These are phyloP conservation scores for Xylariales sp. DNA, from an alignment of 2,329 filamentous ascomycete genomes.

Conservation along the genomic window DNA sequence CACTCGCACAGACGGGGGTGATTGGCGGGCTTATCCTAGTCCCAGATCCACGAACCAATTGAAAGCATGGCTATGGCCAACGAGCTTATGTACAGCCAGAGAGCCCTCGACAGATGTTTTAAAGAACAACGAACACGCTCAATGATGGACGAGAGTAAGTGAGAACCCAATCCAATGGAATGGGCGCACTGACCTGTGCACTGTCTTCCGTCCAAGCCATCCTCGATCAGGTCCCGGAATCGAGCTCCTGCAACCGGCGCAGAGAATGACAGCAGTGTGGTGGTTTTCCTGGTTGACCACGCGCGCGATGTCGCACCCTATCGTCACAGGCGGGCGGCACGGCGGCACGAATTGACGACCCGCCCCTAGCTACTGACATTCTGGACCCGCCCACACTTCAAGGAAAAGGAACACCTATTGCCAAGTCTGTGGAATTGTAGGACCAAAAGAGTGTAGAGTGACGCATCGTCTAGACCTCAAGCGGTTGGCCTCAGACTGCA, in stretches of 20 bases:
- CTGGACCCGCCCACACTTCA: background rate
- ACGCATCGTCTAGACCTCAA: too few relatives aligned
- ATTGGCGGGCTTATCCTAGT: constrained; percentile 17
- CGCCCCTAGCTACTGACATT: background rate
- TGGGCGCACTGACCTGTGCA: constrained; percentile 3
- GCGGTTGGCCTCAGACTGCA: too few relatives aligned
- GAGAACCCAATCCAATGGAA: background rate
- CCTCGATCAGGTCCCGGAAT: background rate
- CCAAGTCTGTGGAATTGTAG: too few relatives aligned
- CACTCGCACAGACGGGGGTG: constrained; percentile 1
- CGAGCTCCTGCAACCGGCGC: background rate
- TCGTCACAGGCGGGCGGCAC: constrained; percentile 3
- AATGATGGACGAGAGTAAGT: constrained; percentile 4
- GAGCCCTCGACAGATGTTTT: constrained; percentile 3
- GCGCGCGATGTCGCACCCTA: constrained; percentile 6
- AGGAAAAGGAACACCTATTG: background rate
- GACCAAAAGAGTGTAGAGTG: too few relatives aligned
- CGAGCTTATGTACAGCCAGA: constrained; percentile 17
- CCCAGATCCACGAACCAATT: constrained; percentile 22
- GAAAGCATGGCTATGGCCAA: constrained; percentile 11
- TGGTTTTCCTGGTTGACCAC: background rate
- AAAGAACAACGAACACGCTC: constrained; percentile 2
- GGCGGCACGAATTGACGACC: constrained; percentile 5
- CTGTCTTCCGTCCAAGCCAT: background rate
- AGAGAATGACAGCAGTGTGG: background rate